These are phyloP conservation scores for Dactylellina haptotyla DNA, from an alignment of 2,329 filamentous ascomycete species.

Conservation along the genomic window DNA sequence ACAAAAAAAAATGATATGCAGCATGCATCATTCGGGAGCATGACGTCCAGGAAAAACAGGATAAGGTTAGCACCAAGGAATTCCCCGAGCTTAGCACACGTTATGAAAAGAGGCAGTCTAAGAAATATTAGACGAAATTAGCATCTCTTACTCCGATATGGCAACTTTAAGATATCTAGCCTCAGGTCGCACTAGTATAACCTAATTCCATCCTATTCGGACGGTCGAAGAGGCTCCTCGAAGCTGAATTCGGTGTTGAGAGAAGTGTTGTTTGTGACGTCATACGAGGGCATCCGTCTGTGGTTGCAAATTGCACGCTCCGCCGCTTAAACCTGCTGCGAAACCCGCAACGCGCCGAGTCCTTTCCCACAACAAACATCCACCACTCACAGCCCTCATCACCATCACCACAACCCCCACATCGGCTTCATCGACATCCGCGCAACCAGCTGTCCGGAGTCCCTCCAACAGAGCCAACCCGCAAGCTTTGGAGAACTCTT, in stretches of 20 bases:
- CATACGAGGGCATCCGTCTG: not conserved
- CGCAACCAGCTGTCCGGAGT: not conserved
- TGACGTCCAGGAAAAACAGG: too few species aligned
- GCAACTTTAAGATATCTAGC: not conserved
- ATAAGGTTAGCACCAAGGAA: too few species aligned
- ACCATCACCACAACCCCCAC: constrained; percentile 49
- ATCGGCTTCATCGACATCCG: constrained; percentile 49
- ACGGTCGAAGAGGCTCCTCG: too few species aligned
- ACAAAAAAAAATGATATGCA: constrained; percentile 7
- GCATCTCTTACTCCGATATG: too few species aligned
- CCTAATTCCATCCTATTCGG: too few species aligned
- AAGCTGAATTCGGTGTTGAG: not conserved
- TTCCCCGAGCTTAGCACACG: too few species aligned
- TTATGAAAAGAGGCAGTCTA: too few species aligned
- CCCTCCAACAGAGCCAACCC: too few species aligned
- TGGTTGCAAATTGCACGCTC: not conserved
- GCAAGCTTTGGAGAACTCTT: not conserved
- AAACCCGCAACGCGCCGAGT: constrained; percentile 13
- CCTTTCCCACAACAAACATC: constrained; percentile 21
- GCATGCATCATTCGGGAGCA: constrained; percentile 4
- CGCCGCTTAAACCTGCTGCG: constrained; percentile 2
- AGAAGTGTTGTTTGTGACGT: not conserved
- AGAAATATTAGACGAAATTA: not conserved
- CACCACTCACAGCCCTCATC: constrained; percentile 25
- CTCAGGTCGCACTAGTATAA: too few species aligned